Evolutionary conservation across 768 basidiomycete species (phyloP).

Genomic region (Hygrocybe coccinea): DNA sequence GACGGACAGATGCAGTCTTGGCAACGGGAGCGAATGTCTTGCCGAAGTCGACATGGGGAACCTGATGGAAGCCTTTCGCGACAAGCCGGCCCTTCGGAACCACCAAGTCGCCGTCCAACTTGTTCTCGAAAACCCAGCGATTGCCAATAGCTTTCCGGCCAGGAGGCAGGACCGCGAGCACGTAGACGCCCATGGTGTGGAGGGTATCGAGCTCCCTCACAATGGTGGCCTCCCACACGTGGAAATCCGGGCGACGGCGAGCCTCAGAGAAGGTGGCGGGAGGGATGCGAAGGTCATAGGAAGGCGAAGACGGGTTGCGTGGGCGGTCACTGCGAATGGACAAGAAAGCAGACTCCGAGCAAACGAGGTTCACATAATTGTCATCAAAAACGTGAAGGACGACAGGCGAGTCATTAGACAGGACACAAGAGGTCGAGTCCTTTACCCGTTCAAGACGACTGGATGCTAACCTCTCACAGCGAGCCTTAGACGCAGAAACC

Average conservation of each 20-base stretch:
- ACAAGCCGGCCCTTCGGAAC: conserved; percentile 28
- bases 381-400: not conserved
- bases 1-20: conserved; percentile 18
- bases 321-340: conserved; percentile 1
- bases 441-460: not conserved
- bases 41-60: conserved; percentile 30
- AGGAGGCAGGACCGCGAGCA: conserved; percentile 18
- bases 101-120: conserved; percentile 32
- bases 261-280: conserved; percentile 20
- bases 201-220: conserved; percentile 20
- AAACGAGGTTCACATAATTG: not conserved
- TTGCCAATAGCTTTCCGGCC: conserved; percentile 26
- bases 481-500: no score
- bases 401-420: not conserved
- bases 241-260: conserved; percentile 11
- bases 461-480: not conserved
- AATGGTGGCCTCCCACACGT: conserved; percentile 24
- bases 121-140: conserved; percentile 35
- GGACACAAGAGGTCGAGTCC: not conserved
- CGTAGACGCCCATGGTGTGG: conserved; percentile 24
- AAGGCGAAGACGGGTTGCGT: not conserved
- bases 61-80: conserved; percentile 24
- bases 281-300: conserved; percentile 13
- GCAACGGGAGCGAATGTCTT: conserved; percentile 33
- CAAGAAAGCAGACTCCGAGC: not conserved